A percentile compares a stretch with the other conserved stretches of the same genome.
Evolutionary conservation across 2,329 filamentous ascomycete species (phyloP).

Genomic region (Exophiala xenobiotica): DNA sequence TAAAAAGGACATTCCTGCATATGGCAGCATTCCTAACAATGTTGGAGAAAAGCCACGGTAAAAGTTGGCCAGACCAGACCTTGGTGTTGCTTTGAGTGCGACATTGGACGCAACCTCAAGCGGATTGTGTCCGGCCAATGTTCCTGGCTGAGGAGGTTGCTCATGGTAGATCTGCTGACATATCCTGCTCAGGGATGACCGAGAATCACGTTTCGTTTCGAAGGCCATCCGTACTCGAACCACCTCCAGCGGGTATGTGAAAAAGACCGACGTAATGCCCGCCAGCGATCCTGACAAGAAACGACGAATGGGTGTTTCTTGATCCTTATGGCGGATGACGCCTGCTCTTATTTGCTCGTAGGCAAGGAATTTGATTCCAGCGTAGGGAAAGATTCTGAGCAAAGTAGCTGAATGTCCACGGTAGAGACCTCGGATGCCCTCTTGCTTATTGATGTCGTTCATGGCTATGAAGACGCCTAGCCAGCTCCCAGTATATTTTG

Average conservation of each 20-base stretch:
- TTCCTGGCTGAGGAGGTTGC: conserved; percentile 46
- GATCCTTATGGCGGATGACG: conserved; percentile 67
- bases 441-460: conserved; percentile 73
- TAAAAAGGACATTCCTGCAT: conserved; percentile 92
- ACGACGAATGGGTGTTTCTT: conserved; percentile 79
- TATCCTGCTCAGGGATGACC: conserved; percentile 71
- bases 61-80: conserved; percentile 78
- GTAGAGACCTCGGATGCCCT: conserved; percentile 76
- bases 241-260: conserved; percentile 93
- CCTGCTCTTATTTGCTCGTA: conserved; percentile 90
- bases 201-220: conserved; percentile 75
- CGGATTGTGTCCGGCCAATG: conserved; percentile 39
- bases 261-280: conserved; percentile 88
- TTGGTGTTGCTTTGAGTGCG: conserved; percentile 57
- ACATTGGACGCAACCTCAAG: conserved; percentile 40
- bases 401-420: conserved; percentile 93
- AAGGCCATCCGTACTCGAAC: conserved; percentile 91
- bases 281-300: conserved; percentile 46
- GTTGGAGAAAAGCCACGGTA: conserved; percentile 93
- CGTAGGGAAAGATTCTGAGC: conserved; percentile 93
- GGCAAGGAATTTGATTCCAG: conserved; percentile 94
- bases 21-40: conserved; percentile 90
- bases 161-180: conserved; percentile 87
- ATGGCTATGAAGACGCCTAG: conserved; percentile 79
- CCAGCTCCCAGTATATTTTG: conserved; percentile 90